Base-by-base conservation (phyloP, 129 eudicot species). In the Arctium lappa region DNA sequence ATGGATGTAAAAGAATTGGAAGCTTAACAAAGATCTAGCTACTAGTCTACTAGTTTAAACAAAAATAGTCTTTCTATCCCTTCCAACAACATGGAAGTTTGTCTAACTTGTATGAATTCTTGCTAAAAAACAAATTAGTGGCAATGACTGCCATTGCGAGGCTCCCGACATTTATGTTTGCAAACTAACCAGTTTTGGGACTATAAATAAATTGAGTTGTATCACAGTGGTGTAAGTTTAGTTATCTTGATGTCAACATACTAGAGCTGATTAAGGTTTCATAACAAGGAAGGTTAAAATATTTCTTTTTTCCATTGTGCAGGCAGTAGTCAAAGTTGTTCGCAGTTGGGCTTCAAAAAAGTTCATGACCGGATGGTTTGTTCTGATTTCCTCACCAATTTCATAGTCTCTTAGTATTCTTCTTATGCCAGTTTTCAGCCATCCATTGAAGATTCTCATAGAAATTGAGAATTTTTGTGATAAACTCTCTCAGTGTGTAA, bases 351-450 rank as follows among this genome's bases (percentile, higher is more conserved):
- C 89, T 13, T 85, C 89, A 34, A 89, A 91, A 46, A 91, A 89
- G 79, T 91, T 91, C 81, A 89, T 91, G 89, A 79, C 89, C 0
- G 95, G 95, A 87, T 86, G 95, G 95, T 91, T 69, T 76, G 84
- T 87, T 80, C 44, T 65, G 72, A 66, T 22, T 27, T 50, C 16
- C 31, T 31, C 65, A 27, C 6, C 27, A 4, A 33, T 22, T 27
- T 66, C 71, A 27, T 66, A 27, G 18, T 66, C 71, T 27, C 71
- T 2, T 66, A 22, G 13, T 7, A 66, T 66, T 66, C 71, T 66
- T 29, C 71, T 66, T 66, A 22, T 66, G 71, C 70, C 70, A 65
- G 11, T 65, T 65, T 66, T 66, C 68, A 60, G 68, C 68, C 68
- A 60, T 16, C 29, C 30, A 16, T 60, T 53, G 22, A 53, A 53